phyloP scores from a whole-genome alignment of 148 eudicot genomes.

The Rhododendron vialii region DNA sequence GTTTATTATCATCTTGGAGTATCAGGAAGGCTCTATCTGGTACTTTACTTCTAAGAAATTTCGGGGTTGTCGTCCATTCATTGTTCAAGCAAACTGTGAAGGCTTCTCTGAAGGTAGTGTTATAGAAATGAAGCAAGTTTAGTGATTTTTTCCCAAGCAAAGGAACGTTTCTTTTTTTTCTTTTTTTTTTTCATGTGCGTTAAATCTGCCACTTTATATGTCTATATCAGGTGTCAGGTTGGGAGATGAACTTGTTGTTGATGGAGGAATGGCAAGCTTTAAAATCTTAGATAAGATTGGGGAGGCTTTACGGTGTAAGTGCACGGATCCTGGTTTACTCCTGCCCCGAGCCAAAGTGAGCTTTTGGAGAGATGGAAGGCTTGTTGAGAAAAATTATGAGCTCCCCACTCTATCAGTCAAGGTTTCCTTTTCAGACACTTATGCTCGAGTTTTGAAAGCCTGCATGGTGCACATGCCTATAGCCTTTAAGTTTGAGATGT shows the following conservation, averaged over 20 bases:
- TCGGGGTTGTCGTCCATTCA: conserved; percentile 49
- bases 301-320: conserved; percentile 64
- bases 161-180: neutral
- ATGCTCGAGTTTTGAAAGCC: neutral
- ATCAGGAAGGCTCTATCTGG: conserved; percentile 75
- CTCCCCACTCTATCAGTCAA: conserved; percentile 75
- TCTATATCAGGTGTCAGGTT: conserved; percentile 46
- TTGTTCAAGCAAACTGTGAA: conserved; percentile 65
- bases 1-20: neutral
- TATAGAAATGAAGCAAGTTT: neutral
- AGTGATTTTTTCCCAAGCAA: neutral
- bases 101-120: conserved; percentile 67
- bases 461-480: neutral
- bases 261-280: conserved; percentile 90
- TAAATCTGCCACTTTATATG: neutral
- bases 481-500: neutral
- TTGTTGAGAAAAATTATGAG: conserved; percentile 46
- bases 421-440: conserved; percentile 24
- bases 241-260: conserved; percentile 74
- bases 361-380: conserved; percentile 75
- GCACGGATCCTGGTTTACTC: conserved; percentile 71
- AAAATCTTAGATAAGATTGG: conserved; percentile 68
- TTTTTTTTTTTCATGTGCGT: neutral
- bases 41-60: conserved; percentile 59
- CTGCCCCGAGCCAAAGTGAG: conserved; percentile 79